Evolutionary conservation across 1,284 basidiomycete genomes (phyloP).

Genomic region (Fomitiporia mediterranea): DNA sequence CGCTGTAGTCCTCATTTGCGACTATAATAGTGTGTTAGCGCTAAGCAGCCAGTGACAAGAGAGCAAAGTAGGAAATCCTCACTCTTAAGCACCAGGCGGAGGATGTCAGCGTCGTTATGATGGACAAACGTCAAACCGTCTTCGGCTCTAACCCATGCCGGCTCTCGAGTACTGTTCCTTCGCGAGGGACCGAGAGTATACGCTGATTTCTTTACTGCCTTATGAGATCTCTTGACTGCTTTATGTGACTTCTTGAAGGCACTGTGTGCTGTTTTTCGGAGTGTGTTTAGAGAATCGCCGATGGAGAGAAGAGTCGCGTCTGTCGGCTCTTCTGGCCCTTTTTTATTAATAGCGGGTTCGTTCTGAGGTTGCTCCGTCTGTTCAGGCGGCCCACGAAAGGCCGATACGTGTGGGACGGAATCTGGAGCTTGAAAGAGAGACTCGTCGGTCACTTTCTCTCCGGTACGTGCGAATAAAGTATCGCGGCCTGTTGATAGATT

Average conservation of each 20-base stretch:
- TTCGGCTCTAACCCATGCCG: background rate
- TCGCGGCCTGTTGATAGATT: too few species aligned
- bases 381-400: background rate
- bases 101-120: background rate
- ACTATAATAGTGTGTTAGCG: background rate
- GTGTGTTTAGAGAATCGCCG: background rate
- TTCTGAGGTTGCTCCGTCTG: background rate
- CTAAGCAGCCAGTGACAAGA: background rate
- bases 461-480: too few species aligned
- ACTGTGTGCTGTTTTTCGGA: background rate
- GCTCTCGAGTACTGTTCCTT: background rate
- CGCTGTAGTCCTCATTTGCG: background rate
- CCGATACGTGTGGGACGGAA: background rate
- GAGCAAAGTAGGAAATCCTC: background rate
- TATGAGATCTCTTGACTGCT: too few species aligned
- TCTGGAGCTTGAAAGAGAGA: background rate
- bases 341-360: background rate
- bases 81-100: background rate
- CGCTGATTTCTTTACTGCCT: background rate
- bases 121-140: background rate
- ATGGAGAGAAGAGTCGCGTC: background rate
- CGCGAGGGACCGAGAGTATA: background rate
- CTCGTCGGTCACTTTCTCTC: background rate
- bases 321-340: background rate
- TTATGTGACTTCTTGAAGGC: background rate